Conservation (phyloP, 192 early-diverging fungal genomes). For the Coemansia erecta region DNA sequence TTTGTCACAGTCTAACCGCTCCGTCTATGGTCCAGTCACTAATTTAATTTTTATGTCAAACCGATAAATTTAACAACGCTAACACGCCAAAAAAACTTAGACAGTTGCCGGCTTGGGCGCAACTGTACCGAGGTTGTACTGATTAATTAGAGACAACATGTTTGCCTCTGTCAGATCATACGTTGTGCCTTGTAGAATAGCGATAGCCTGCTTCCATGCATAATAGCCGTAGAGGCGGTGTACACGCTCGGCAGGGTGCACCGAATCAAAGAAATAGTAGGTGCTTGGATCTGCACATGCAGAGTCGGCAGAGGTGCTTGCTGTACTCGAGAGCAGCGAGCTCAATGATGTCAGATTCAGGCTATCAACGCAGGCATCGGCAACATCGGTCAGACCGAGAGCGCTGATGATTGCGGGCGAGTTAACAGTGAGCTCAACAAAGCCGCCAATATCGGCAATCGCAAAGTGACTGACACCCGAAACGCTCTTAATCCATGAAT, state of each 20-base stretch:
- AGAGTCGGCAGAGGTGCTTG: not conserved
- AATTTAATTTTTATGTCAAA: too few species aligned
- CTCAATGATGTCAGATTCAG: not conserved
- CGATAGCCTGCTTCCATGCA: not conserved
- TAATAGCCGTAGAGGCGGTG: constrained; percentile 39
- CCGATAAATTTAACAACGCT: too few species aligned
- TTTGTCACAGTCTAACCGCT: too few species aligned
- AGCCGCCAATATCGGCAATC: too few species aligned
- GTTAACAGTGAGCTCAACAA: constrained; percentile 16
- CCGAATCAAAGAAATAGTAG: not conserved
- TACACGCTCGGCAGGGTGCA: constrained; percentile 27
- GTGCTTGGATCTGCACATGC: not conserved
- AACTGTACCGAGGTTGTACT: constrained; percentile 29
- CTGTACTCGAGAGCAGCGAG: not conserved
- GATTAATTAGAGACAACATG: constrained; percentile 19
- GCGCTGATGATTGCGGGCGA: constrained; percentile 11
- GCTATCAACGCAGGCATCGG: constrained; percentile 12
- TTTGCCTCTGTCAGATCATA: constrained; percentile 14
- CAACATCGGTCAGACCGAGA: constrained; percentile 21
- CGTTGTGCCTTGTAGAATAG: not conserved
- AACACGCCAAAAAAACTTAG: constrained; percentile 1
- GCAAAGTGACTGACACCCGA: constrained; percentile 6
- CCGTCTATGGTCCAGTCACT: too few species aligned
- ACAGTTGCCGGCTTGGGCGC: constrained; percentile 25
- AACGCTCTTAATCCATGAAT: constrained; percentile 16